Percentiles rank a stretch among this genome's conserved stretches.
phyloP scores from a whole-genome alignment of 2,329 filamentous ascomycete genomes.

The Botrytis elliptica region DNA sequence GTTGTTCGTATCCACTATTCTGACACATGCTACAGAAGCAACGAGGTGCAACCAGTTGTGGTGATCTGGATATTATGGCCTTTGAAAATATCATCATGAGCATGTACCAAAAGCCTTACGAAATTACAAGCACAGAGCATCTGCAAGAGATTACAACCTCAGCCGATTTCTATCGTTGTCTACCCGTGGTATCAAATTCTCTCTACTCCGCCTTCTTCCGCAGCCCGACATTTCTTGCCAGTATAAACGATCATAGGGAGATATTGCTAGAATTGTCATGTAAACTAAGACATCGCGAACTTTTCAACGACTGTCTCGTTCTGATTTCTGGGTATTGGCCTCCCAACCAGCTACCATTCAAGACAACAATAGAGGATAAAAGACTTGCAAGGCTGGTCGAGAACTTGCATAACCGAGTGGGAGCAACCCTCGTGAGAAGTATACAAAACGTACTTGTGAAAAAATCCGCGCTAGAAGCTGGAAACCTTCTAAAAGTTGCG shows the following conservation, averaged over 20 bases:
- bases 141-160: not conserved
- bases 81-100: not conserved
- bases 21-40: too few species aligned
- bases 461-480: fast-evolving
- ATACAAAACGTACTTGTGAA: too few species aligned
- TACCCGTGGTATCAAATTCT: not conserved
- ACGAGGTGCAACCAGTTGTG: not conserved
- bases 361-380: not conserved
- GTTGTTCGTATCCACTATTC: too few species aligned
- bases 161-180: not conserved
- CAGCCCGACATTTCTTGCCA: not conserved
- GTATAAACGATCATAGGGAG: not conserved
- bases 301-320: not conserved
- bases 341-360: too few species aligned
- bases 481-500: fast-evolving
- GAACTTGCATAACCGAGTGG: not conserved
- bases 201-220: not conserved
- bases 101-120: not conserved
- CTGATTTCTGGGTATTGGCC: not conserved
- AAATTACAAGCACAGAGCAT: not conserved
- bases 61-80: not conserved
- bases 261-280: not conserved
- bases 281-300: not conserved
- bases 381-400: not conserved
- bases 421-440: fast-evolving